phyloP scores from a whole-genome alignment of 2,329 filamentous ascomycete species.

The Penicillium sp. region DNA sequence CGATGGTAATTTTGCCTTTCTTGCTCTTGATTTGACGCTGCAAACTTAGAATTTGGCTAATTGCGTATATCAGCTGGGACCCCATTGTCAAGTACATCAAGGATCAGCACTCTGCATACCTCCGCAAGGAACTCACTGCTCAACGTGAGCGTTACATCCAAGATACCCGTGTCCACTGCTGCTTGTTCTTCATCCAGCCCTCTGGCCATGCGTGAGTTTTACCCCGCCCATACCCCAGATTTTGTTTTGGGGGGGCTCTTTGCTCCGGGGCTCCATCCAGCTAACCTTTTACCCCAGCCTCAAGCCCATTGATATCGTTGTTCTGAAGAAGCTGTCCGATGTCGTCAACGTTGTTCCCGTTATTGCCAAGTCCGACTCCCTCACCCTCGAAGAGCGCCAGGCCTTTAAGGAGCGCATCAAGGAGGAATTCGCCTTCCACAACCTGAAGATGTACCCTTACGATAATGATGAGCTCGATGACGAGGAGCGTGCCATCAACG shows the following conservation, averaged over 20 bases:
- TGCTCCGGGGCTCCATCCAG: background rate
- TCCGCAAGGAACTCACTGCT: constrained; percentile 98
- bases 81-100: constrained; percentile 99
- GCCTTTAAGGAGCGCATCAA: constrained; percentile 99
- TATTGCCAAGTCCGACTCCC: constrained; percentile 95
- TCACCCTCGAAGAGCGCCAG: constrained; percentile 92
- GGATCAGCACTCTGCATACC: constrained; percentile 98
- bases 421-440: constrained; percentile 99
- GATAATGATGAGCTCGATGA: constrained; percentile 99
- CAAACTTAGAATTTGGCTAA: constrained; percentile 19
- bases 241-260: background rate
- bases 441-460: constrained; percentile 99
- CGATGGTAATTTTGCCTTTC: constrained; percentile 63
- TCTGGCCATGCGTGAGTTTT: constrained; percentile 77
- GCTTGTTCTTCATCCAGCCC: constrained; percentile 98
- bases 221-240: background rate
- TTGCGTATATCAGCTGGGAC: constrained; percentile 69
- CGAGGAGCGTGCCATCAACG: constrained; percentile 91
- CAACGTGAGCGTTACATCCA: constrained; percentile 99
- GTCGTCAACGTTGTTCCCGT: constrained; percentile 99
- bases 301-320: constrained; percentile 99
- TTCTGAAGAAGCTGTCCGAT: constrained; percentile 98
- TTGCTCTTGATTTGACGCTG: background rate
- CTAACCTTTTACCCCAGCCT: constrained; percentile 50
- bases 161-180: constrained; percentile 99